Evolutionary conservation across 2,329 filamentous ascomycete genomes (phyloP).

Genomic region (Ceratocystis destructans): DNA sequence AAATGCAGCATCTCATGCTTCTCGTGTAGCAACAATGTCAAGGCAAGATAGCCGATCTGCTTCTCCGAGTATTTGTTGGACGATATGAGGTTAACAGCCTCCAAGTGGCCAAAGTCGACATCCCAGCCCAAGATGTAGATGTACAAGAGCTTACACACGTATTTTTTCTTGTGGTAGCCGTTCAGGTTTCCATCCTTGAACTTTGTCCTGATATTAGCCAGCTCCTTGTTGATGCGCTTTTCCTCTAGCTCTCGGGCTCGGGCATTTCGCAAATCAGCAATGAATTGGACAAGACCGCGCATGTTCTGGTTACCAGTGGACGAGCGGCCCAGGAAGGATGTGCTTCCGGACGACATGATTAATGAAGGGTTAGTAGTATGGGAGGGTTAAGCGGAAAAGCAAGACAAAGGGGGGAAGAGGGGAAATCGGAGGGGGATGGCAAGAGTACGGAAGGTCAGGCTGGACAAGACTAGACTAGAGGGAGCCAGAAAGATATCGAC

Average conservation of each 20-base stretch:
- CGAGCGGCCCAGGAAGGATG: conserved; percentile 53
- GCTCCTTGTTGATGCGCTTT: conserved; percentile 98
- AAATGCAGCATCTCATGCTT: conserved; percentile 90
- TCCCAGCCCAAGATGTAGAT: conserved; percentile 99
- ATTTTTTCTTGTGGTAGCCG: conserved; percentile 99
- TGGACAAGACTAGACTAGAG: background rate
- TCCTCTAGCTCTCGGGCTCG: conserved; percentile 91
- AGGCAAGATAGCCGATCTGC: conserved; percentile 95
- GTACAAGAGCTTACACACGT: conserved; percentile 98
- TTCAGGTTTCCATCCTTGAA: conserved; percentile 91
- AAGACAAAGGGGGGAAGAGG: conserved; percentile 20
- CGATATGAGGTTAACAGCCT: conserved; percentile 95
- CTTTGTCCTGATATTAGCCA: conserved; percentile 95
- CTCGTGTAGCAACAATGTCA: conserved; percentile 94
- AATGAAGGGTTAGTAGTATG: too few species aligned
- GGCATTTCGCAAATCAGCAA: conserved; percentile 89
- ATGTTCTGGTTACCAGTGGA: conserved; percentile 53
- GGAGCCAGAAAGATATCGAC: background rate
- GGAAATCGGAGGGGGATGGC: background rate
- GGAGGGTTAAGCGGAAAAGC: too few species aligned
- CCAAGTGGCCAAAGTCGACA: conserved; percentile 95
- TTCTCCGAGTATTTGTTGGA: conserved; percentile 97
- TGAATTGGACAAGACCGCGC: conserved; percentile 90
- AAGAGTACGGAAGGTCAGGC: background rate
- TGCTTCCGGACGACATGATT: conserved; percentile 41